Conservation (phyloP, 2,329 filamentous ascomycete species). For the Blastomyces silverae region DNA sequence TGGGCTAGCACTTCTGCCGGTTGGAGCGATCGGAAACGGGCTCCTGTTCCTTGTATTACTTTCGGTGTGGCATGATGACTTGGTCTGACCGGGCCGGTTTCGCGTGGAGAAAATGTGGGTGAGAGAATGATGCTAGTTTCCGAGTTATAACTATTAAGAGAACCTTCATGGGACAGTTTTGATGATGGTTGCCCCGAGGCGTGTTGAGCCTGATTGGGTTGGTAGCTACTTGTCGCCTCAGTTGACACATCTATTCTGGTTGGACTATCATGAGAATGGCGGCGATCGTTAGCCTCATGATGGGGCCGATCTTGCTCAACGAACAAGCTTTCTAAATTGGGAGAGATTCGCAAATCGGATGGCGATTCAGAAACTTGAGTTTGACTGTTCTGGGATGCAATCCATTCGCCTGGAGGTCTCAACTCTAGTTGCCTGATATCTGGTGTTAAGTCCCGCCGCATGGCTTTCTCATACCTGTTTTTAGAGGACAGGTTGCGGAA, state of each 20-base stretch:
- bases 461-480: constrained; percentile 30
- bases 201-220: not conserved
- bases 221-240: not conserved
- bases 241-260: not conserved
- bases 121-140: not conserved
- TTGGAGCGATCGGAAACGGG: constrained; percentile 18
- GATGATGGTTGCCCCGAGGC: not conserved
- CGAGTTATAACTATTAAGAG: not conserved
- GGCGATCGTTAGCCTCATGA: not conserved
- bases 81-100: not conserved
- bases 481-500: constrained; percentile 27
- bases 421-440: constrained; percentile 34
- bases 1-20: constrained; percentile 27
- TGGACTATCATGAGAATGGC: not conserved
- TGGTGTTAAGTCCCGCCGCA: constrained; percentile 32
- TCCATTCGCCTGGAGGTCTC: constrained; percentile 32
- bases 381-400: constrained; percentile 9
- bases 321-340: constrained; percentile 20
- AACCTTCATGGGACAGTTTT: not conserved
- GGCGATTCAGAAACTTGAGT: not conserved
- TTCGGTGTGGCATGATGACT: not conserved
- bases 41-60: not conserved
- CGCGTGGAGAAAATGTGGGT: not conserved
- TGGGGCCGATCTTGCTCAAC: constrained; percentile 21
- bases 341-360: not conserved